These are phyloP conservation scores for Ustilago trichophora DNA, from an alignment of 1,284 basidiomycete genomes.

Conservation along the genomic window DNA sequence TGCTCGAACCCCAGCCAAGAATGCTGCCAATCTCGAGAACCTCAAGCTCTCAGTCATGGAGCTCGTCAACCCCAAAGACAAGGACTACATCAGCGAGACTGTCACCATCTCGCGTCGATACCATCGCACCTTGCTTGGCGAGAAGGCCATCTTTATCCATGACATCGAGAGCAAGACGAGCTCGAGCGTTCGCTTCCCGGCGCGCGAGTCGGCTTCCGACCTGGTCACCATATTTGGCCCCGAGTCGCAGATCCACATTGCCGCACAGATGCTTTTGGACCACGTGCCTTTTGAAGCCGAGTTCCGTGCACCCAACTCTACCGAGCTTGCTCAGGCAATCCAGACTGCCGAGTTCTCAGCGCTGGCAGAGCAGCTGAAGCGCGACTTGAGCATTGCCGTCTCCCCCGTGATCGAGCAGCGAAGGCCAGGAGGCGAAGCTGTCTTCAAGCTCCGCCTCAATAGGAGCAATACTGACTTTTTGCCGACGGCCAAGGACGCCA, in stretches of 20 bases:
- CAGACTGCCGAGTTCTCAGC: conserved; percentile 80
- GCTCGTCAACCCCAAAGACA: conserved; percentile 95
- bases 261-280: conserved; percentile 90
- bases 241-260: conserved; percentile 94
- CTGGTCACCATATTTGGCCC: conserved; percentile 93
- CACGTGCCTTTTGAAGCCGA: conserved; percentile 98
- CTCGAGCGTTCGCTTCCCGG: conserved; percentile 90
- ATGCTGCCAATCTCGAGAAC: conserved; percentile 92
- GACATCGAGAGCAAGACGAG: conserved; percentile 98
- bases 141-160: conserved; percentile 95
- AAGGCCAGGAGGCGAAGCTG: conserved; percentile 72
- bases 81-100: conserved; percentile 93
- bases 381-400: conserved; percentile 90
- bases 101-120: conserved; percentile 91
- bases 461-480: conserved; percentile 80
- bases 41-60: conserved; percentile 97
- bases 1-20: conserved; percentile 96
- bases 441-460: conserved; percentile 93
- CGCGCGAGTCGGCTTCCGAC: conserved; percentile 91
- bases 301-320: conserved; percentile 82
- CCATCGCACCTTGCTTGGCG: conserved; percentile 91
- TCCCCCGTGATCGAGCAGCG: conserved; percentile 72
- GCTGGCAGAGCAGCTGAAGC: conserved; percentile 87
- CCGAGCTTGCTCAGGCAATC: conserved; percentile 79
- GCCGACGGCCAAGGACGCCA: conserved; percentile 84